These are phyloP conservation scores for Aspergillus sp. DNA, from an alignment of 2,329 filamentous ascomycete species.

Conservation along the genomic window DNA sequence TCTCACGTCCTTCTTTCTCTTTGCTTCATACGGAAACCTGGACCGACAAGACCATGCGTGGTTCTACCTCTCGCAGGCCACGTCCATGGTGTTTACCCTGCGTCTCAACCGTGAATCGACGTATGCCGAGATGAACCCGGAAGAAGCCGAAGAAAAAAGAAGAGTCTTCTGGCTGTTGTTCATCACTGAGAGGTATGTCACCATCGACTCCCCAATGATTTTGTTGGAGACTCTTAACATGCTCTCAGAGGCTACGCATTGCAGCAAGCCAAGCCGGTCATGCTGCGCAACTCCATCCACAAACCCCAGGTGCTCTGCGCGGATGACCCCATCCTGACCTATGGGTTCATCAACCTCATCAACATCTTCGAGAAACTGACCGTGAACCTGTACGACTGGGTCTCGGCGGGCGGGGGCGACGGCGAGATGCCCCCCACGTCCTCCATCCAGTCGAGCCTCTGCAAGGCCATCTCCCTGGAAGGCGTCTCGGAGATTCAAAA, in stretches of 20 bases:
- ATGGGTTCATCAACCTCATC: slow-evolving; percentile 42
- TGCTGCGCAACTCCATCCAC: slow-evolving; percentile 65
- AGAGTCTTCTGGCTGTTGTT: slow-evolving; percentile 73
- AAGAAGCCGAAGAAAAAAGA: slow-evolving; percentile 63
- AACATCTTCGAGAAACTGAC: slow-evolving; percentile 40
- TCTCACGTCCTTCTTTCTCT: slow-evolving; percentile 77
- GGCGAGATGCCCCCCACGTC: slow-evolving; percentile 30
- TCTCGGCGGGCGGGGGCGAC: slow-evolving; percentile 34
- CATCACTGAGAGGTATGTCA: slow-evolving; percentile 63
- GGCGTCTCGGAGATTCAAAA: slow-evolving; percentile 63
- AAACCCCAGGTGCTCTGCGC: slow-evolving; percentile 63
- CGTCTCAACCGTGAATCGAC: slow-evolving; percentile 44
- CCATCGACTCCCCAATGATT: not conserved
- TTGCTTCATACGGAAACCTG: slow-evolving; percentile 68
- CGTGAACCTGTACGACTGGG: slow-evolving; percentile 38
- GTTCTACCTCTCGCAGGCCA: slow-evolving; percentile 76
- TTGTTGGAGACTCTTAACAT: not conserved
- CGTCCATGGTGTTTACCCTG: slow-evolving; percentile 58
- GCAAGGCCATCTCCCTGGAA: slow-evolving; percentile 56
- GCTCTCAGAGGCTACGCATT: slow-evolving; percentile 64
- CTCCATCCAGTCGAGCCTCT: slow-evolving; percentile 53
- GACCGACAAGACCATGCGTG: slow-evolving; percentile 75
- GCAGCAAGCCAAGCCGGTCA: slow-evolving; percentile 67
- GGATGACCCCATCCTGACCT: slow-evolving; percentile 48
- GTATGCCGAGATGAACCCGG: slow-evolving; percentile 49